Evolutionary conservation across 2,329 filamentous ascomycete species (phyloP).

Genomic region (Ceratocystis cubensis): DNA sequence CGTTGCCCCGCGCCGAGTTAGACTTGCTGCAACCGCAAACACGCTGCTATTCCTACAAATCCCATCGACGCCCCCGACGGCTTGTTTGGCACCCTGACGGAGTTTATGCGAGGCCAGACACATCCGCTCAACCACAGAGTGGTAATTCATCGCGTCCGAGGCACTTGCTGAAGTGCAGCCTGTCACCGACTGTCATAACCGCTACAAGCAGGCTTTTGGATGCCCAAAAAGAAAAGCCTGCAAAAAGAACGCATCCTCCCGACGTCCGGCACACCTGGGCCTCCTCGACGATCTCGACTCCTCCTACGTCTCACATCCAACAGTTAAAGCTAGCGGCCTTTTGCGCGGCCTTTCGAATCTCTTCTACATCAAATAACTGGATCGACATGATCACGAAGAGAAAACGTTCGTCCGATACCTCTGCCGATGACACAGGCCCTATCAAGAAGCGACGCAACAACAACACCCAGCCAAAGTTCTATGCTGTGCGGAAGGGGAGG

Average conservation of each 20-base stretch:
- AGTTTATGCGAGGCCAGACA: not conserved
- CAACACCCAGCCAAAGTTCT: conserved; percentile 44
- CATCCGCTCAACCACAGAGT: not conserved
- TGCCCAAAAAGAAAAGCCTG: not conserved
- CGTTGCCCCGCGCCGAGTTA: not conserved
- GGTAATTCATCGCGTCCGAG: not conserved
- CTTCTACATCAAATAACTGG: not conserved
- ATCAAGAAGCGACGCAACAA: conserved; percentile 37
- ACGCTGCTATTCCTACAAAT: not conserved
- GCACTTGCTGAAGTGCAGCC: not conserved
- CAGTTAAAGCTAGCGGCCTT: not conserved
- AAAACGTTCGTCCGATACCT: not conserved
- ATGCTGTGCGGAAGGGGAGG: conserved; percentile 47
- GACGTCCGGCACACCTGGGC: not conserved
- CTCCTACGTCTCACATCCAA: not conserved
- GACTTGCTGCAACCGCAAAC: not conserved
- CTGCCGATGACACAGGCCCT: conserved; percentile 2
- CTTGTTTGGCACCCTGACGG: not conserved
- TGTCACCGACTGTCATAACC: not conserved
- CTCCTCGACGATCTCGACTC: not conserved
- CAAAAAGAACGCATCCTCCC: conserved; percentile 1
- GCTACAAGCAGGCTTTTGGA: not conserved
- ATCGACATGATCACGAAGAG: not conserved
- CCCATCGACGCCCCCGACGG: not conserved
- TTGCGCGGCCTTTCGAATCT: not conserved